Evolutionary conservation across 305 asterid genomes (phyloP), one percentile per base, ranked within the genome.

Genomic region (Solanum hybrid): DNA sequence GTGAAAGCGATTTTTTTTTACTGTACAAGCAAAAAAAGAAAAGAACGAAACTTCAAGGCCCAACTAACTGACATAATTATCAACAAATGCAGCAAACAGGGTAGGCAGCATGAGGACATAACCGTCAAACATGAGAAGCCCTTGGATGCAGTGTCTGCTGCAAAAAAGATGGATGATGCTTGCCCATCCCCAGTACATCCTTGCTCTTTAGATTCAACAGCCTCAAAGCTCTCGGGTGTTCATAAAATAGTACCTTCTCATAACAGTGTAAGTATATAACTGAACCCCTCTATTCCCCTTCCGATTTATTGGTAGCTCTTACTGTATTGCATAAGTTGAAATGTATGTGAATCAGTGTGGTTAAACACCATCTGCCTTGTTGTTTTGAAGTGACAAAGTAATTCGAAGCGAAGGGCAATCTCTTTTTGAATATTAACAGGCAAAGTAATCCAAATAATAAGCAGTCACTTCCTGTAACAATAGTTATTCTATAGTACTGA

Each of bases 231-330:
- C 80, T 90, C 91, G 19, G 94, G 93, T 17, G 24, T 94, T 87
- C 96, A 92, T 89, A 94, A 92, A 90, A 93, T 96, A 92, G 86
- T 94, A 89, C 97, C 98, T 4, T 60, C 81, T 75, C 92, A 94
- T 88, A 89, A 80, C 87, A 93, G 92, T 90, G 99, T 95, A 94
- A 93, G 98, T 95, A 32, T 13, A 17, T 37, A 10, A 38, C 35
- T 24, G 31, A 56, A 32, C 45, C 22, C 84, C 77, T 42, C 31
- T 14, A 56, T 15, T 15, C 14, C 69, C 60, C 35, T 35, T 40
- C 37, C 32, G 0, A 84, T 84, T 84, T 84, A 27, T 51, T 51
- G 87, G 87, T 84, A 4, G 22, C 87, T 45, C 87, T 84, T 51
- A 2, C 29, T 84, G n/a, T 37, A n/a, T 82, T 29, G 29, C 72